phyloP scores from a whole-genome alignment of 352 stramenopile species.

The Phytophthora pini region DNA sequence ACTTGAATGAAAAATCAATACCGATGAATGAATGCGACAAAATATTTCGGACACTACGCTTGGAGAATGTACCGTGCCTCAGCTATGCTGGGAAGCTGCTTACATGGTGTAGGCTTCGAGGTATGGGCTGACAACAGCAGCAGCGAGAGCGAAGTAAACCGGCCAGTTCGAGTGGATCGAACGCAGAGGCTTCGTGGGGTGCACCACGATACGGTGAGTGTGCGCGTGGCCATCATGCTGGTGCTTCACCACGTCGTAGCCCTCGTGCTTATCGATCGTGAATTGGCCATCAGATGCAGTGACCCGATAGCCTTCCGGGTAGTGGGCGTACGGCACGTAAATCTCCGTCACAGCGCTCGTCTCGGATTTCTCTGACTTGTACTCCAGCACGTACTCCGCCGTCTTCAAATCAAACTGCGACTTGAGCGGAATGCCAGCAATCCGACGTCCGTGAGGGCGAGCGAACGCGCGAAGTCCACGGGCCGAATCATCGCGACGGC shows the following conservation, averaged over 20 bases:
- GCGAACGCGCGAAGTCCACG: constrained; percentile 61
- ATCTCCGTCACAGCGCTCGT: constrained; percentile 29
- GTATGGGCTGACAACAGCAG: constrained; percentile 33
- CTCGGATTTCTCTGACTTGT: constrained; percentile 26
- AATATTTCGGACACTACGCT: constrained; percentile 15
- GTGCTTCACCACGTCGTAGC: constrained; percentile 52
- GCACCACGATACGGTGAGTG: constrained; percentile 38
- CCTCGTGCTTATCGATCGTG: constrained; percentile 42
- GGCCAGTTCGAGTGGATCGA: constrained; percentile 22
- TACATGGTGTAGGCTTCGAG: constrained; percentile 29
- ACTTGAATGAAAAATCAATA: constrained; percentile 5
- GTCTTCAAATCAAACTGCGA: constrained; percentile 56
- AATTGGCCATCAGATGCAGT: constrained; percentile 31
- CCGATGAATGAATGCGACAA: constrained; percentile 19
- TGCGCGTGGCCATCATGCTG: constrained; percentile 34
- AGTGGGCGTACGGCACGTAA: constrained; percentile 41
- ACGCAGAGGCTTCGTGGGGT: constrained; percentile 16
- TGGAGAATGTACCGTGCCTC: background rate
- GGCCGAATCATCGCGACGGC: constrained; percentile 45
- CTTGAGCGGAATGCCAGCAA: constrained; percentile 63
- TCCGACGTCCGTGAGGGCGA: constrained; percentile 64
- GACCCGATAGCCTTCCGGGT: constrained; percentile 39
- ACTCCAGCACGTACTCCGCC: constrained; percentile 61
- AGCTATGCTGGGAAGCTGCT: background rate
- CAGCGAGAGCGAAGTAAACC: constrained; percentile 28